phyloP scores from a whole-genome alignment of 2,329 filamentous ascomycete species.

The Phaeosphaeriaceae sp. region DNA sequence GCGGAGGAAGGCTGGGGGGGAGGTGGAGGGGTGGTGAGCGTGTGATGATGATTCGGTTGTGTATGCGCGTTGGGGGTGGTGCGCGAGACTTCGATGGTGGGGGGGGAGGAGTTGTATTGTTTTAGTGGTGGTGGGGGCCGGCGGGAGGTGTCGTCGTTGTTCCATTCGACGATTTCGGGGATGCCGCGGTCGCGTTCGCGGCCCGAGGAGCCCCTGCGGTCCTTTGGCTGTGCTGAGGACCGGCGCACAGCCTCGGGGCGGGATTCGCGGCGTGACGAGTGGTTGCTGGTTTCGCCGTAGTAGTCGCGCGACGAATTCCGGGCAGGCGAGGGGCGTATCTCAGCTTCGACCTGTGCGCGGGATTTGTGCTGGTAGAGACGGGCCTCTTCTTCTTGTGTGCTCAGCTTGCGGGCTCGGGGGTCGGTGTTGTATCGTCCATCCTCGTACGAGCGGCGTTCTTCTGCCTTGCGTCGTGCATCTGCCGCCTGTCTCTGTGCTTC shows the following conservation, averaged over 20 bases:
- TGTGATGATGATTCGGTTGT: conserved; percentile 27
- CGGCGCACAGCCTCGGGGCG: conserved; percentile 40
- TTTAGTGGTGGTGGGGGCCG: conserved; percentile 44
- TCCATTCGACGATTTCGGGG: conserved; percentile 44
- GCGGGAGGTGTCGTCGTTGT: conserved; percentile 26
- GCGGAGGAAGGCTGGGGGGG: conserved; percentile 49
- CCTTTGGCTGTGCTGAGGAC: conserved; percentile 45
- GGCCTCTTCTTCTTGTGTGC: conserved; percentile 32
- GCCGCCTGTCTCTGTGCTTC: conserved; percentile 29
- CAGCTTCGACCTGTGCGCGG: conserved; percentile 31
- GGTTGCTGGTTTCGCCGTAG: conserved; percentile 25
- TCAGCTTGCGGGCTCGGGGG: conserved; percentile 32
- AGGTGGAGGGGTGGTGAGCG: conserved; percentile 36
- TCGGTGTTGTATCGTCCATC: conserved; percentile 24
- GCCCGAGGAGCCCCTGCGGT: conserved; percentile 30
- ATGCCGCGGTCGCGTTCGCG: conserved; percentile 36
- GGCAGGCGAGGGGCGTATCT: conserved; percentile 34
- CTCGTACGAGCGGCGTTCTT: conserved; percentile 40
- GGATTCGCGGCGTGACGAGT: conserved; percentile 30
- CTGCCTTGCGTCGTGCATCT: conserved; percentile 34
- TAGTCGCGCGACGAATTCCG: conserved; percentile 42
- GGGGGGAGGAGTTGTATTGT: conserved; percentile 47
- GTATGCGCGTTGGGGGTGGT: conserved; percentile 38
- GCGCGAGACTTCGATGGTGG: conserved; percentile 38
- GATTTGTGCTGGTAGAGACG: conserved; percentile 36